phyloP scores from a whole-genome alignment of 176 grass and related monocot species.

The Musa acuminata region DNA sequence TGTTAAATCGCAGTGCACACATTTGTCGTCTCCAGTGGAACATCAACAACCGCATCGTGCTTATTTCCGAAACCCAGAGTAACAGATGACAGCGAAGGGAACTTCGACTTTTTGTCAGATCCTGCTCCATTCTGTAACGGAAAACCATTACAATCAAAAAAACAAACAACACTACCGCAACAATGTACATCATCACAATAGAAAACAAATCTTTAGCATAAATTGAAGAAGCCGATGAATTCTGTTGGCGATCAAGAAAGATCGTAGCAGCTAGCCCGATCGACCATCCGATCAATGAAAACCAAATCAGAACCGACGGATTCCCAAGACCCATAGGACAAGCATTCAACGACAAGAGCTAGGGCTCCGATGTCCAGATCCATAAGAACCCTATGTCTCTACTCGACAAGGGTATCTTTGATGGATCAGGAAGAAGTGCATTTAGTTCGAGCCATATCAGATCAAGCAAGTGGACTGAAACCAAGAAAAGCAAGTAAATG shows the following conservation, averaged over 20 bases:
- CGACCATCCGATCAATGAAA: not conserved
- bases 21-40: constrained; percentile 60
- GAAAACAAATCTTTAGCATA: not conserved
- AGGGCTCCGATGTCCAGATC: not conserved
- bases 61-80: constrained; percentile 43
- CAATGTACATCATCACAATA: not conserved
- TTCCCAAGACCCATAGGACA: not conserved
- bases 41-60: constrained; percentile 41
- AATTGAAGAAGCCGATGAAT: not conserved
- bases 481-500: not conserved
- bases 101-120: constrained; percentile 31
- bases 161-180: not conserved
- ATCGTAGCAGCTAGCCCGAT: not conserved
- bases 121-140: constrained; percentile 51
- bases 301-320: not conserved
- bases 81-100: constrained; percentile 38
- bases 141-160: not conserved
- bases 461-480: not conserved
- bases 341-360: not conserved
- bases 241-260: not conserved
- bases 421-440: not conserved
- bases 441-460: not conserved
- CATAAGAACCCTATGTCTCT: not conserved
- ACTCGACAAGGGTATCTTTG: not conserved
- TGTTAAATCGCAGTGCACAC: constrained; percentile 30